Conservation (phyloP, 2,329 filamentous ascomycete species). For the Ophiosphaerella herpotricha region DNA sequence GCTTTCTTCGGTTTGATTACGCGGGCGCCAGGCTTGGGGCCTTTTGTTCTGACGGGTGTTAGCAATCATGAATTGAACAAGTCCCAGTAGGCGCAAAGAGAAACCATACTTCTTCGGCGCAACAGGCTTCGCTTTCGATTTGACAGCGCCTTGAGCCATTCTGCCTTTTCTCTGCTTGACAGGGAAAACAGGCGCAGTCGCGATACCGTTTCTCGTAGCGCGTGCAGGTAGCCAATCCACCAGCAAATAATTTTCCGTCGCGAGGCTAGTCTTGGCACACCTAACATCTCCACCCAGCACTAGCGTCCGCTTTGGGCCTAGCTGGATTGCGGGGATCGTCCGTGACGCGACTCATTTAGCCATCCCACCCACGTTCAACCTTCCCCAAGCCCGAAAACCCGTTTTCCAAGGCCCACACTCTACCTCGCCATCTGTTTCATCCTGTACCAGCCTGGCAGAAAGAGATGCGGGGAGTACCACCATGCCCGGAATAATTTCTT, state of each 20-base stretch:
- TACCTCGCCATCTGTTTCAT: too few relatives aligned
- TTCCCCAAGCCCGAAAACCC: slow-evolving; percentile 36
- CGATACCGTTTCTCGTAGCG: slow-evolving; percentile 1
- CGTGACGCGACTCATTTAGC: slow-evolving; percentile 25
- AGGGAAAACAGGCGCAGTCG: slow-evolving; percentile 4
- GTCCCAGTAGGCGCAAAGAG: neutral
- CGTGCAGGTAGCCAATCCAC: neutral
- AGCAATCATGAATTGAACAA: too few relatives aligned
- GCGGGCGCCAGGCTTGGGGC: slow-evolving; percentile 63
- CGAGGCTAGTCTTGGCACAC: slow-evolving; percentile 12
- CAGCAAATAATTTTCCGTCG: slow-evolving; percentile 19
- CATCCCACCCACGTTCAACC: slow-evolving; percentile 23
- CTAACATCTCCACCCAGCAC: slow-evolving; percentile 7
- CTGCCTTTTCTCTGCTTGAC: neutral
- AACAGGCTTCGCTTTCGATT: slow-evolving; percentile 49
- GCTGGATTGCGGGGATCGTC: slow-evolving; percentile 22
- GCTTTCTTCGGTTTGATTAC: slow-evolving; percentile 71
- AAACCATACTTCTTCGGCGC: slow-evolving; percentile 45
- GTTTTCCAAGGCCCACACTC: slow-evolving; percentile 22
- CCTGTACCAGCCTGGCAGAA: too few relatives aligned
- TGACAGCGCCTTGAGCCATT: slow-evolving; percentile 57
- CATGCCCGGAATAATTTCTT: slow-evolving; percentile 33
- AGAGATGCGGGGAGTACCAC: too few relatives aligned
- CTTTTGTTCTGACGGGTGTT: slow-evolving; percentile 28
- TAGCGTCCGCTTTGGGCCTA: slow-evolving; percentile 12